Conservation (phyloP, 352 stramenopile species). For the Pythium sp. region DNA sequence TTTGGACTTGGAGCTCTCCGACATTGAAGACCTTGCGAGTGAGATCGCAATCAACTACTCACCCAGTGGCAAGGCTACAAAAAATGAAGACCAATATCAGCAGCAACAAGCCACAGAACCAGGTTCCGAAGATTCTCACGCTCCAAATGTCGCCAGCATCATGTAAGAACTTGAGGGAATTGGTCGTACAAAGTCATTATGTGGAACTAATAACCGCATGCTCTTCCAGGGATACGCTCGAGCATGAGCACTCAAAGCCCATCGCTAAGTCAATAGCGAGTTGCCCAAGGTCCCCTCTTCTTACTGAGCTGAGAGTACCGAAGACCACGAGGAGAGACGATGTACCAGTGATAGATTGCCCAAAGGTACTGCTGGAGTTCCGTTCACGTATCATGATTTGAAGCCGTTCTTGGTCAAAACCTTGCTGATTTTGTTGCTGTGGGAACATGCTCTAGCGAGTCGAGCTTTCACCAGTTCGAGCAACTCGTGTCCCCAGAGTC, state of each 20-base stretch:
- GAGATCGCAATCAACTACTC: background rate
- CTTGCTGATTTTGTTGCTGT: background rate
- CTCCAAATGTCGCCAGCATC: background rate
- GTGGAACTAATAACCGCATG: background rate
- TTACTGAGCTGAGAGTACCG: background rate
- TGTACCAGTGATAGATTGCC: background rate
- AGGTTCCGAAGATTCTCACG: background rate
- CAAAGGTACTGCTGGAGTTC: background rate
- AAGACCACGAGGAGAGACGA: background rate
- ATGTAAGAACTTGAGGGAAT: background rate
- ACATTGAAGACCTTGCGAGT: constrained; percentile 5
- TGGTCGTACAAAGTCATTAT: background rate
- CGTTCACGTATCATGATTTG: background rate
- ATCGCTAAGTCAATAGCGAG: background rate
- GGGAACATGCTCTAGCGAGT: background rate
- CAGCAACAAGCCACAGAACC: background rate
- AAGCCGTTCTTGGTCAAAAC: background rate
- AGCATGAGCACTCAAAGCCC: background rate
- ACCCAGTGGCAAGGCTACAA: background rate
- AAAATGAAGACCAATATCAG: background rate
- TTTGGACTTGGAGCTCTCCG: constrained; percentile 12
- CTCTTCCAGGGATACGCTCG: background rate
- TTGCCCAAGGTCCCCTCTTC: background rate
- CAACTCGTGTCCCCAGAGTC: background rate
- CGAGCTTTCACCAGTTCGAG: constrained; percentile 7